A percentile compares a stretch with the other conserved stretches of the same genome.
Conservation (phyloP, 495 filamentous ascomycete genomes). For the Beverwykella pulmonaria region DNA sequence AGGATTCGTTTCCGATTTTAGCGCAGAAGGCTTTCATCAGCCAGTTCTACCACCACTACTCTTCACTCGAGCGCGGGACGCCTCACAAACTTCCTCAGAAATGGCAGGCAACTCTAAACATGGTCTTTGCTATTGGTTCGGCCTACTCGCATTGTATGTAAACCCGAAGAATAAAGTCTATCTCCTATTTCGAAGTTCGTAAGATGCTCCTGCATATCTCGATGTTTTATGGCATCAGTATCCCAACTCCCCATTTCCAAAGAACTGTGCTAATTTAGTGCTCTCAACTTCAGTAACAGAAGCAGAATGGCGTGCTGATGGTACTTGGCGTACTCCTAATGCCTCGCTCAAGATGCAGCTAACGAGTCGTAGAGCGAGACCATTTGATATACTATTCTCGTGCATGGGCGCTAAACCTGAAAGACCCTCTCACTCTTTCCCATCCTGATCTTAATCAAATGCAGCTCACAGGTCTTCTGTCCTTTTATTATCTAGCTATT, state of each 20-base stretch:
- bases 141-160: conserved; percentile 49
- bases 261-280: too few species aligned
- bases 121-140: conserved; percentile 64
- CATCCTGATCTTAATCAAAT: conserved; percentile 54
- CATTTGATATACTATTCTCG: conserved; percentile 60
- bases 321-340: neutral
- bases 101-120: conserved; percentile 63
- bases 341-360: neutral
- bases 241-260: too few species aligned
- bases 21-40: conserved; percentile 57
- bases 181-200: too few species aligned
- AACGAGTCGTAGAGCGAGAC: conserved; percentile 48
- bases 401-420: conserved; percentile 56
- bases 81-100: conserved; percentile 31
- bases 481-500: conserved; percentile 61
- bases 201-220: too few species aligned
- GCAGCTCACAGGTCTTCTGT: conserved; percentile 60
- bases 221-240: too few species aligned
- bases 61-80: conserved; percentile 49
- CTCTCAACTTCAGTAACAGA: conserved; percentile 38
- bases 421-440: conserved; percentile 14
- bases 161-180: too few species aligned
- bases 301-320: conserved; percentile 47
- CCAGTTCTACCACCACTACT: conserved; percentile 48
- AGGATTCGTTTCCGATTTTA: conserved; percentile 64